Evolutionary conservation across 495 filamentous ascomycete species (phyloP).

Genomic region (Emericellopsis terricola): DNA sequence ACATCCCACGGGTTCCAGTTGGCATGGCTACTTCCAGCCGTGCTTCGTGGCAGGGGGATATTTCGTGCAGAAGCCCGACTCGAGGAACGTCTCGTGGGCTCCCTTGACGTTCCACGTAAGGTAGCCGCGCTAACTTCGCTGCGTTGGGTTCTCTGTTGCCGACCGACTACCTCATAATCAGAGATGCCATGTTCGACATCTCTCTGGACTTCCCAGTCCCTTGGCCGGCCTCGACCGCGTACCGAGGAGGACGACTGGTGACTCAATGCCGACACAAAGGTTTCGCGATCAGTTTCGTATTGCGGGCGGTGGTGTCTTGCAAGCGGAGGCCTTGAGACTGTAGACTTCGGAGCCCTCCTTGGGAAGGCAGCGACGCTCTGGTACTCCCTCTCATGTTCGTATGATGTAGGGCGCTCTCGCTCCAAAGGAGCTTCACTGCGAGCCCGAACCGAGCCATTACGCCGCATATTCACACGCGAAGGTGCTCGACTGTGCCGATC

Average conservation of each 20-base stretch:
- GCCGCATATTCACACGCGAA: conserved; percentile 8
- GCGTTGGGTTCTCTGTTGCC: too few species aligned
- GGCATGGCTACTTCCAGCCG: neutral
- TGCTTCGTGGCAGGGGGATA: conserved; percentile 24
- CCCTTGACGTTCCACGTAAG: conserved; percentile 4
- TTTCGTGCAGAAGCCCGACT: conserved; percentile 12
- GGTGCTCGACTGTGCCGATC: conserved; percentile 19
- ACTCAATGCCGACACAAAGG: conserved; percentile 19
- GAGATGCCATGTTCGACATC: too few species aligned
- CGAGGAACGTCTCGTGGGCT: too few species aligned
- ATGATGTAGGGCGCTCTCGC: conserved; percentile 11
- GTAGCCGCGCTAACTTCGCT: neutral
- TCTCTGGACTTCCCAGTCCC: too few species aligned
- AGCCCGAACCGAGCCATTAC: conserved; percentile 9
- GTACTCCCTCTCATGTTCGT: too few species aligned
- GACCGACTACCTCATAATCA: too few species aligned
- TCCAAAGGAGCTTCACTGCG: conserved; percentile 15
- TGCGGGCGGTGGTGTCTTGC: neutral
- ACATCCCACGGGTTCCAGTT: neutral
- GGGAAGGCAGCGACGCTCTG: too few species aligned
- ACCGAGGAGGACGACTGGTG: conserved; percentile 16
- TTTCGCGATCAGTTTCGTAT: conserved; percentile 11
- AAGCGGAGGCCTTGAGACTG: neutral
- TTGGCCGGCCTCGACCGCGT: too few species aligned
- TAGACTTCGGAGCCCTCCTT: neutral